Evolutionary conservation across 2,329 filamentous ascomycete species (phyloP).

Genomic region (Periconia macrospinosa): DNA sequence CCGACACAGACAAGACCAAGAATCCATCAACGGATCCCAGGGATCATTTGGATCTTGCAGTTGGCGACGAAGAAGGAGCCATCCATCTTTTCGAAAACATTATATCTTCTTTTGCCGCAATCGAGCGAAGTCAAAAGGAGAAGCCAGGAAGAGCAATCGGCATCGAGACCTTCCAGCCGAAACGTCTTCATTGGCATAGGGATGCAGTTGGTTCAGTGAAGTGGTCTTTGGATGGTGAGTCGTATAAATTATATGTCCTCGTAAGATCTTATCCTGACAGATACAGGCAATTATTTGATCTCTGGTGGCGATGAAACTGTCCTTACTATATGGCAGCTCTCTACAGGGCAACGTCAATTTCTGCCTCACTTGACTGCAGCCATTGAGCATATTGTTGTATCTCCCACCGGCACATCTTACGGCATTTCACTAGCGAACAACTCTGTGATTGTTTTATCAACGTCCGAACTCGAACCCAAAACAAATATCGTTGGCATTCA

Average conservation of each 20-base stretch:
- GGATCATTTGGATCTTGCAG: conserved; percentile 68
- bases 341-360: conserved; percentile 79
- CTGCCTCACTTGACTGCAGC: conserved; percentile 87
- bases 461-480: conserved; percentile 82
- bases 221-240: conserved; percentile 86
- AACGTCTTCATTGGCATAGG: conserved; percentile 89
- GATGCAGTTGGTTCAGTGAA: conserved; percentile 80
- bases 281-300: conserved; percentile 82
- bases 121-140: conserved; percentile 44
- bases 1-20: conserved; percentile 54
- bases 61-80: conserved; percentile 75
- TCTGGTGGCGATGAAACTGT: conserved; percentile 91
- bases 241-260: neutral
- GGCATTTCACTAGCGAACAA: conserved; percentile 88
- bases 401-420: conserved; percentile 77
- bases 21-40: conserved; percentile 34
- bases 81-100: conserved; percentile 83
- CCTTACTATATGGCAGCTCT: conserved; percentile 89
- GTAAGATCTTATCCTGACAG: conserved; percentile 1
- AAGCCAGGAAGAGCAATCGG: conserved; percentile 20
- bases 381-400: conserved; percentile 83
- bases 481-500: conserved; percentile 85
- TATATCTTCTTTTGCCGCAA: conserved; percentile 56
- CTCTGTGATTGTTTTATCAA: conserved; percentile 86
- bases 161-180: conserved; percentile 53